Percentiles rank a stretch among this genome's conserved stretches.
Evolutionary conservation across 2,329 filamentous ascomycete genomes (phyloP).

Genomic region (Colletotrichum salicis): DNA sequence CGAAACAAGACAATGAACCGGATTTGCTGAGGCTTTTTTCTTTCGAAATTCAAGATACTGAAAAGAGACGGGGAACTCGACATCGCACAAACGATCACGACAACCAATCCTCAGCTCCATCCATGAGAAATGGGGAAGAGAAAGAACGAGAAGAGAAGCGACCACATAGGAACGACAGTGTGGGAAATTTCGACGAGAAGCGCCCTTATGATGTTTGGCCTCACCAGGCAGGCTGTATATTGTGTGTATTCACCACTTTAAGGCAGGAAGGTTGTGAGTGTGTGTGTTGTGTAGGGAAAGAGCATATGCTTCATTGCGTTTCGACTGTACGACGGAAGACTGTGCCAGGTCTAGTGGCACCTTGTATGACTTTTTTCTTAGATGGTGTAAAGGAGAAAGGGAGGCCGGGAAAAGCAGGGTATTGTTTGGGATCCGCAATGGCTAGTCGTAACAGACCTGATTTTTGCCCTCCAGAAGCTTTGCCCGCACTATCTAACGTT

Average conservation of each 20-base stretch:
- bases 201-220: constrained; percentile 8
- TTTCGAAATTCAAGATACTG: constrained; percentile 34
- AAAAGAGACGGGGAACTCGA: constrained; percentile 28
- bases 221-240: constrained; percentile 20
- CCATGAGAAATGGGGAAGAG: constrained; percentile 3
- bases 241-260: constrained; percentile 22
- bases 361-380: constrained; percentile 26
- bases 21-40: constrained; percentile 34
- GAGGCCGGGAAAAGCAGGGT: constrained; percentile 25
- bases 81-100: not conserved
- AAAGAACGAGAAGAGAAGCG: not conserved
- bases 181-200: constrained; percentile 1
- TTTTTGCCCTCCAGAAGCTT: constrained; percentile 18
- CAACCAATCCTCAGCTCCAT: not conserved
- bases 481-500: not conserved
- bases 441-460: constrained; percentile 32
- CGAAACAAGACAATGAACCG: constrained; percentile 24
- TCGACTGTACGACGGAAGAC: constrained; percentile 7
- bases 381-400: constrained; percentile 35
- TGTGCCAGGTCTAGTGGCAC: constrained; percentile 5
- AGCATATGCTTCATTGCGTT: not conserved
- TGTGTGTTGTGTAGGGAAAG: not conserved
- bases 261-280: constrained; percentile 17
- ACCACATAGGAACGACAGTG: constrained; percentile 2
- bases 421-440: constrained; percentile 28